phyloP scores from a whole-genome alignment of 2,329 filamentous ascomycete species.

The Curvularia sp. region DNA sequence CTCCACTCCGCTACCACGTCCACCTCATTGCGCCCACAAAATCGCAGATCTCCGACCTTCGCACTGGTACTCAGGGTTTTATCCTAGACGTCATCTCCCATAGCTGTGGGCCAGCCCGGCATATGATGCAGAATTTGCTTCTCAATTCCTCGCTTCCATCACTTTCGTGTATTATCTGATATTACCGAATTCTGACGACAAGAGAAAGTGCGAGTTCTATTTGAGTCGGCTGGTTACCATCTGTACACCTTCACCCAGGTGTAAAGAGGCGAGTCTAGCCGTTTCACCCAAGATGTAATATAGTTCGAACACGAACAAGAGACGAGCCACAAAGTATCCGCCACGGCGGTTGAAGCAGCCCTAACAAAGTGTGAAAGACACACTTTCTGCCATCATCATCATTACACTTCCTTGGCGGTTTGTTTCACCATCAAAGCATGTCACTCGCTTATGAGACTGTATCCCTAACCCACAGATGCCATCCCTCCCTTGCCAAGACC shows the following conservation, averaged over 20 bases:
- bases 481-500: neutral
- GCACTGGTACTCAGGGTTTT: conserved; percentile 22
- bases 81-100: conserved; percentile 30
- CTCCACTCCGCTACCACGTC: conserved; percentile 16
- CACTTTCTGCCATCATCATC: conserved; percentile 64
- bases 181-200: conserved; percentile 13
- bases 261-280: conserved; percentile 21
- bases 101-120: conserved; percentile 31
- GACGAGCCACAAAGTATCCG: conserved; percentile 74
- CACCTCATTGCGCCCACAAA: conserved; percentile 30
- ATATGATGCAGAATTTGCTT: conserved; percentile 34
- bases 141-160: conserved; percentile 26
- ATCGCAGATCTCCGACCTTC: conserved; percentile 34
- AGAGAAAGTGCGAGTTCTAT: conserved; percentile 20
- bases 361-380: conserved; percentile 59
- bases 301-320: conserved; percentile 51
- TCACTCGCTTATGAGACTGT: conserved; percentile 62
- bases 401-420: conserved; percentile 67
- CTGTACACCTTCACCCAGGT: too few relatives aligned
- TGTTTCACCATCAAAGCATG: conserved; percentile 56
- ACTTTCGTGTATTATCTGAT: conserved; percentile 8
- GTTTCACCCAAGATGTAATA: conserved; percentile 37
- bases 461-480: neutral
- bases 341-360: conserved; percentile 64
- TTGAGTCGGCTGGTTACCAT: conserved; percentile 28